Evolutionary conservation across 371 early-diverging fungal genomes (phyloP).

Genomic region (Thermomucor indicae-seudaticae): DNA sequence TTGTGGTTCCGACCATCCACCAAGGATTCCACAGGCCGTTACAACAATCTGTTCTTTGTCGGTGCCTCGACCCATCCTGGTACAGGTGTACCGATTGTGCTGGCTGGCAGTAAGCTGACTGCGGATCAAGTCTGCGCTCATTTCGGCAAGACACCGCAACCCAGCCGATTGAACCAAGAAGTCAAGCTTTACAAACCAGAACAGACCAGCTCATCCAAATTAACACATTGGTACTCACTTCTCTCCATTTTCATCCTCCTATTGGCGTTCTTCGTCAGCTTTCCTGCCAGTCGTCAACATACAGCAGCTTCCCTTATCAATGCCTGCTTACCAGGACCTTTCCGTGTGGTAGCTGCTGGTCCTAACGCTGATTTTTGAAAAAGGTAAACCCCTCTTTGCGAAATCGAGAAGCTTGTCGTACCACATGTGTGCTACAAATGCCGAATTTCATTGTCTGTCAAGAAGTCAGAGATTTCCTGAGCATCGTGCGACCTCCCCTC

Average conservation of each 20-base stretch:
- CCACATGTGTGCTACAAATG: too few species aligned
- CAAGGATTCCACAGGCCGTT: constrained; percentile 45
- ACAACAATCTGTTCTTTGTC: constrained; percentile 60
- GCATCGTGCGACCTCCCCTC: too few species aligned
- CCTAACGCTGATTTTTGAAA: too few species aligned
- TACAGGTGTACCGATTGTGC: constrained; percentile 65
- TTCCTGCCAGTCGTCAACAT: constrained; percentile 14
- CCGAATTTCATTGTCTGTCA: too few species aligned
- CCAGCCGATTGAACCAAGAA: constrained; percentile 1
- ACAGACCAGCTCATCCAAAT: not conserved
- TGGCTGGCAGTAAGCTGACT: constrained; percentile 55
- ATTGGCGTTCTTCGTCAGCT: constrained; percentile 23
- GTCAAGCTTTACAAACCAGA: constrained; percentile 4
- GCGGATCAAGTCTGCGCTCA: constrained; percentile 41
- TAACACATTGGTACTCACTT: constrained; percentile 2
- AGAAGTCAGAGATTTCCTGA: too few species aligned
- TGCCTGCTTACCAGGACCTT: constrained; percentile 17
- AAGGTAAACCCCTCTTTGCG: too few species aligned
- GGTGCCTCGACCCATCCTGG: constrained; percentile 67
- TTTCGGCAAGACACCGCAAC: constrained; percentile 18
- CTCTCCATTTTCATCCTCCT: constrained; percentile 13
- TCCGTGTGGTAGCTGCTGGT: constrained; percentile 14
- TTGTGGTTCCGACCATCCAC: constrained; percentile 58
- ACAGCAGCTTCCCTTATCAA: constrained; percentile 43
- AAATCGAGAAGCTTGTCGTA: too few species aligned